A percentile compares a stretch with the other conserved stretches of the same genome.
These are phyloP conservation scores for Calocybe cyanea DNA, from an alignment of 768 basidiomycete genomes.

Conservation along the genomic window DNA sequence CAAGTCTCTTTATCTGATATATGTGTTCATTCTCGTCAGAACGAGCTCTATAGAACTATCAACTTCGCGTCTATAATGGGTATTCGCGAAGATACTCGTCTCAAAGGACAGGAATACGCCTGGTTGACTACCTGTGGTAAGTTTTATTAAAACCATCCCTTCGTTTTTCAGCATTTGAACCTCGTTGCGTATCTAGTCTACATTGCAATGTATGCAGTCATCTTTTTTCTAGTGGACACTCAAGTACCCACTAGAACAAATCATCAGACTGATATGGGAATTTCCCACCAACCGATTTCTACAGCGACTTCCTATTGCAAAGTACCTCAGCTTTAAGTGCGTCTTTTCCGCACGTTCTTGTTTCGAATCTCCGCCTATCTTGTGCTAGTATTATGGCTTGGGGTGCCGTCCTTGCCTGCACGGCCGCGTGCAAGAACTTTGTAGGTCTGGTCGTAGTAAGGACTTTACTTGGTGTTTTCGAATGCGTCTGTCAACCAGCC, in stretches of 20 bases:
- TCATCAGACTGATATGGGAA: conserved; percentile 38
- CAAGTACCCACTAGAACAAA: not conserved
- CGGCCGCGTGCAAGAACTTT: conserved; percentile 44
- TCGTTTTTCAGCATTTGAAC: no score
- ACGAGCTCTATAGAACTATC: conserved; percentile 27
- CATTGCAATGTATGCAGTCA: conserved; percentile 32
- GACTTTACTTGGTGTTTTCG: conserved; percentile 45
- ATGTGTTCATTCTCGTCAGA: not conserved
- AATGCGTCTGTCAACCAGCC: conserved; percentile 45
- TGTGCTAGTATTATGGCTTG: conserved; percentile 31
- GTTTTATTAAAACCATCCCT: conserved; percentile 10
- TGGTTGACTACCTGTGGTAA: conserved; percentile 45
- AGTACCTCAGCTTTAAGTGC: conserved; percentile 42
- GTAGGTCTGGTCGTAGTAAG: conserved; percentile 40
- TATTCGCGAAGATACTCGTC: conserved; percentile 37
- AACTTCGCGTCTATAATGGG: conserved; percentile 49
- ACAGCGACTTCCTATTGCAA: conserved; percentile 46
- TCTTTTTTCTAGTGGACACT: not conserved
- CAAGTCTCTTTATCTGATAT: conserved; percentile 16
- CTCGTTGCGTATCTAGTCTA: conserved; percentile 25
- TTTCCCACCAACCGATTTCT: conserved; percentile 46
- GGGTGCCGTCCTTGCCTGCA: conserved; percentile 46
- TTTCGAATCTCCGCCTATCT: not conserved
- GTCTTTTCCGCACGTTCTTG: conserved; percentile 11
- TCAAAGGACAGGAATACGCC: conserved; percentile 47